phyloP scores from a whole-genome alignment of 1,139 yeast species.

The Wickerhamomyces sp. region DNA sequence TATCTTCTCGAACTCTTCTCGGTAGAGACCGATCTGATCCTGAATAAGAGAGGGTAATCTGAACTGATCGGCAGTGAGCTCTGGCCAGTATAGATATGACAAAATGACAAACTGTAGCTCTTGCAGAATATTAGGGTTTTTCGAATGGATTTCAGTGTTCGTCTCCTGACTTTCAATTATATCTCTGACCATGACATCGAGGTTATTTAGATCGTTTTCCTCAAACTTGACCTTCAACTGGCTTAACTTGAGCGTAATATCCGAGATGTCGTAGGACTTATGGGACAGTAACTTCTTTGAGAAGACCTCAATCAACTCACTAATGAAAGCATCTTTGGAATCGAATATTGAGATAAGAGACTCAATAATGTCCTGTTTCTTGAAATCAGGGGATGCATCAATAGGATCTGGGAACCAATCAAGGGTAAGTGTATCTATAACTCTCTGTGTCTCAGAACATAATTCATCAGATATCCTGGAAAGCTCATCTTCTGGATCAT shows the following conservation, averaged over 20 bases:
- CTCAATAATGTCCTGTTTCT: conserved; percentile 62
- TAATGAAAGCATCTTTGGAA: conserved; percentile 65
- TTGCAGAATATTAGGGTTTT: conserved; percentile 2
- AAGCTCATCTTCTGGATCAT: conserved; percentile 34
- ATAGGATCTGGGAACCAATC: conserved; percentile 89
- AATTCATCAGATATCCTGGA: conserved; percentile 53
- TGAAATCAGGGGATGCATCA: conserved; percentile 88
- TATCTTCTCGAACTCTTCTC: conserved; percentile 33
- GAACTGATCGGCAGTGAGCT: conserved; percentile 31
- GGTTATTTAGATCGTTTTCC: conserved; percentile 53
- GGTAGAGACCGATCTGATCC: conserved; percentile 39
- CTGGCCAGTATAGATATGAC: conserved; percentile 34
- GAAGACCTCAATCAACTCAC: conserved; percentile 64
- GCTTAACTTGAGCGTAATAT: conserved; percentile 39
- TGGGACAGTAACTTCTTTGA: conserved; percentile 54
- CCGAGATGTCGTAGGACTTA: conserved; percentile 40
- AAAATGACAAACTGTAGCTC: conserved; percentile 36
- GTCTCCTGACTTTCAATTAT: conserved; percentile 46
- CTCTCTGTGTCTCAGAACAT: conserved; percentile 18
- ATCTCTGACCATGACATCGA: conserved; percentile 86
- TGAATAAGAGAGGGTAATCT: conserved; percentile 41
- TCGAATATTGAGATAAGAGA: conserved; percentile 75
- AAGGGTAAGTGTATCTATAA: conserved; percentile 28
- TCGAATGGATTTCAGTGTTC: conserved; percentile 28
- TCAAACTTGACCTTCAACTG: conserved; percentile 65